A percentile compares a stretch with the other conserved stretches of the same genome.
Conservation (phyloP, 148 eudicot species). For the Camellia sinensis region DNA sequence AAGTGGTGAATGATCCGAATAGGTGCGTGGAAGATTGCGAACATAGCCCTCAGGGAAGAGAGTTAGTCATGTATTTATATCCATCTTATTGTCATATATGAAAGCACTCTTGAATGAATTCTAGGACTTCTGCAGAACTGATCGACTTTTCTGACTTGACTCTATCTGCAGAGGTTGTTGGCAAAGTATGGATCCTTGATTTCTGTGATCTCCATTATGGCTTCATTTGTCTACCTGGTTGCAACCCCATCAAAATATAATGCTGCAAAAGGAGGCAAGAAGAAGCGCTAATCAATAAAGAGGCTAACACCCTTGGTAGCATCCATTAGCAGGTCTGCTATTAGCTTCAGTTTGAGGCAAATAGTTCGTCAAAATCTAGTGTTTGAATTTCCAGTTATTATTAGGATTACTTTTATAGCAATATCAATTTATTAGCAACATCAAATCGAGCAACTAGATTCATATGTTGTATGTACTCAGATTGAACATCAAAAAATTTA, state of each 20-base stretch:
- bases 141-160: neutral
- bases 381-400: neutral
- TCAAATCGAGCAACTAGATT: too few species aligned
- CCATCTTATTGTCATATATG: too few species aligned
- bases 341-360: neutral
- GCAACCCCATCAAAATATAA: constrained; percentile 58
- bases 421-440: too few species aligned
- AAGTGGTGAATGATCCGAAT: too few species aligned
- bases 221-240: constrained; percentile 62
- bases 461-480: too few species aligned
- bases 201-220: constrained; percentile 62
- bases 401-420: too few species aligned
- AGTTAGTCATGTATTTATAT: neutral
- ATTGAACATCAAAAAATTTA: too few species aligned
- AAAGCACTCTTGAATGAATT: neutral
- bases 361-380: too few species aligned
- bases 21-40: too few species aligned
- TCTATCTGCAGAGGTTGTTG: constrained; percentile 66
- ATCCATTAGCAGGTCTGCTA: neutral
- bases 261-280: constrained; percentile 79
- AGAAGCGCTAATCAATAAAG: constrained; percentile 48
- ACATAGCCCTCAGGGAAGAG: too few species aligned
- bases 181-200: constrained; percentile 77
- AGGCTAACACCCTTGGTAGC: neutral
- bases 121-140: neutral